These are phyloP conservation scores for Gastrolobium villosum DNA, from an alignment of 306 rosid genomes.

Conservation along the genomic window DNA sequence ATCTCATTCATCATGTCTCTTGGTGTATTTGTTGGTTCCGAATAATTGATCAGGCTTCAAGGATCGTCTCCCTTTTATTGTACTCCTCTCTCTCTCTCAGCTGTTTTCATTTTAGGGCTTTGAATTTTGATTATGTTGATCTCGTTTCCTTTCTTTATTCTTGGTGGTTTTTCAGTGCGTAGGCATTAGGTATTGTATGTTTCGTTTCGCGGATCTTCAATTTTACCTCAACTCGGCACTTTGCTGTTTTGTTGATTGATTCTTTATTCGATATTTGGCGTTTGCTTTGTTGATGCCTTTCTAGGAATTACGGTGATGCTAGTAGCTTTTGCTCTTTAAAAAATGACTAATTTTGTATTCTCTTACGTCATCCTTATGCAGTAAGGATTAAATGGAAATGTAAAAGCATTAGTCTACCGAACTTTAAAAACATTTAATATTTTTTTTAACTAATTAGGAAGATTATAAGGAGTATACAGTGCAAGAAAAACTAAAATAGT, in stretches of 20 bases:
- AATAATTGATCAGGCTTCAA: not conserved
- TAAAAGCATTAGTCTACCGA: not conserved
- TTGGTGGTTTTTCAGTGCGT: slow-evolving; percentile 2
- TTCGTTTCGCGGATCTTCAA: not conserved
- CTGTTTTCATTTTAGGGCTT: not conserved
- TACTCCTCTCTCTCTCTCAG: not conserved
- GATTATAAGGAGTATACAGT: no score
- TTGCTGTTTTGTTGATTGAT: not conserved
- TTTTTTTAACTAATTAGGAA: no score
- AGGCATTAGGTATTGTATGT: not conserved
- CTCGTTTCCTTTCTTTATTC: not conserved
- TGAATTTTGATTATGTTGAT: slow-evolving; percentile 9
- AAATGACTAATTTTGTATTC: not conserved
- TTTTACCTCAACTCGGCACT: not conserved
- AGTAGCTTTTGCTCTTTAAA: not conserved
- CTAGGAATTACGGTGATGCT: not conserved
- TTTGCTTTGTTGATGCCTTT: slow-evolving; percentile 10
- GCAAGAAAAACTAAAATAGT: no score
- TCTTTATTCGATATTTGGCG: not conserved
- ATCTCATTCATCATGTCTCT: no score
- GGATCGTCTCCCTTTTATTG: not conserved
- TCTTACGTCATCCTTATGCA: not conserved
- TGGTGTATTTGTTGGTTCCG: not conserved
- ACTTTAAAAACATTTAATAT: not conserved
- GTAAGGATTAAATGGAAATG: not conserved